A percentile compares a stretch with the other conserved stretches of the same genome.
Conservation (phyloP, 2,329 filamentous ascomycete species). For the Helicocarpus griseus region DNA sequence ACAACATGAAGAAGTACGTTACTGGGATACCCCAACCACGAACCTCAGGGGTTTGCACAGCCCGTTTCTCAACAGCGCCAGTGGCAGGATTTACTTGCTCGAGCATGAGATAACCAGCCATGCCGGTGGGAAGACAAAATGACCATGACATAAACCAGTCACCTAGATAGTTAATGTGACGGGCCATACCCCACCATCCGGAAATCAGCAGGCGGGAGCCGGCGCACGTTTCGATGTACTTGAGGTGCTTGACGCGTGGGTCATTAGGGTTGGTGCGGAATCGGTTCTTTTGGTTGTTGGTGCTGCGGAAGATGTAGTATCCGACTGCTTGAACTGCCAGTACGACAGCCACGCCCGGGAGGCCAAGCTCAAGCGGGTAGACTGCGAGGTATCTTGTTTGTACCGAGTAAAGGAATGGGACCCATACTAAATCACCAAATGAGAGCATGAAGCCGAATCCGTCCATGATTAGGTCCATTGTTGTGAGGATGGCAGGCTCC, state of each 20-base stretch:
- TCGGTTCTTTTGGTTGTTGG: constrained; percentile 89
- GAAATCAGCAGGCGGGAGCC: constrained; percentile 10
- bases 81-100: constrained; percentile 2
- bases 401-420: constrained; percentile 79
- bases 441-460: constrained; percentile 93
- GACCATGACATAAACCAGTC: constrained; percentile 14
- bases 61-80: constrained; percentile 5
- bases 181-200: constrained; percentile 14
- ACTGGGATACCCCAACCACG: constrained; percentile 12
- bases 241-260: constrained; percentile 66
- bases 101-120: constrained; percentile 13
- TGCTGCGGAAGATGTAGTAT: constrained; percentile 88
- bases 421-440: constrained; percentile 87
- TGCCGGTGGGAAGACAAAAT: constrained; percentile 13
- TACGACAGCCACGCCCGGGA: constrained; percentile 54
- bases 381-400: constrained; percentile 77
- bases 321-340: constrained; percentile 58
- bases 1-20: constrained; percentile 15
- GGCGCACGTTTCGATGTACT: constrained; percentile 65
- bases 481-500: constrained; percentile 81
- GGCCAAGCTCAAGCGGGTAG: constrained; percentile 71
- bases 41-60: constrained; percentile 6
- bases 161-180: constrained; percentile 15
- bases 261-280: constrained; percentile 84
- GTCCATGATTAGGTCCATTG: constrained; percentile 87